Percentiles rank a stretch among this genome's conserved stretches.
Conservation (phyloP, 257 asterid genomes). For the Forsythia suspensa region DNA sequence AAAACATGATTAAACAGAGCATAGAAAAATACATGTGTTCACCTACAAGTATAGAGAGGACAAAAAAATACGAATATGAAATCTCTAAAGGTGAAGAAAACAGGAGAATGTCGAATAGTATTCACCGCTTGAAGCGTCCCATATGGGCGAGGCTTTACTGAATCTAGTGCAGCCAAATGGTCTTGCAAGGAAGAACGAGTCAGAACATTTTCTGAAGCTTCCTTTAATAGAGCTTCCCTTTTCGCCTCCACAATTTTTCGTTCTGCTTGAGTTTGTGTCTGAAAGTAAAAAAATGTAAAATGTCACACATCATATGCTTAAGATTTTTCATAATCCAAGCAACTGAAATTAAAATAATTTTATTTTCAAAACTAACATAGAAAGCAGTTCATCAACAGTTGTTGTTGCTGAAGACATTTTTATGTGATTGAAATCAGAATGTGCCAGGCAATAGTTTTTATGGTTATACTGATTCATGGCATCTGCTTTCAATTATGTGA, state of each 20-base stretch:
- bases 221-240: conserved; percentile 65
- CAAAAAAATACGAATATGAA: conserved; percentile 8
- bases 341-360: conserved; percentile 3
- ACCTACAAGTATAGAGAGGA: neutral
- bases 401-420: neutral
- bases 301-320: conserved; percentile 7
- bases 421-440: neutral
- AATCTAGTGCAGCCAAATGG: conserved; percentile 65
- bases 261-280: conserved; percentile 95
- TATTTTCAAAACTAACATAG: neutral
- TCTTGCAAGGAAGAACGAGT: conserved; percentile 47
- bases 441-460: neutral
- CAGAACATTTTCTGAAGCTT: conserved; percentile 46
- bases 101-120: conserved; percentile 26
- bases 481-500: neutral
- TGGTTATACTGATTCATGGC: neutral
- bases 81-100: conserved; percentile 16
- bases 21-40: neutral
- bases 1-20: neutral
- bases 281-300: conserved; percentile 21
- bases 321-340: conserved; percentile 11
- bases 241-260: conserved; percentile 72
- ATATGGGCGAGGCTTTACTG: conserved; percentile 68
- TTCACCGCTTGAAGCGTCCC: conserved; percentile 83
- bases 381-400: neutral